Evolutionary conservation across 345 rosid genomes (phyloP).

Genomic region (Eutrema japonicum): DNA sequence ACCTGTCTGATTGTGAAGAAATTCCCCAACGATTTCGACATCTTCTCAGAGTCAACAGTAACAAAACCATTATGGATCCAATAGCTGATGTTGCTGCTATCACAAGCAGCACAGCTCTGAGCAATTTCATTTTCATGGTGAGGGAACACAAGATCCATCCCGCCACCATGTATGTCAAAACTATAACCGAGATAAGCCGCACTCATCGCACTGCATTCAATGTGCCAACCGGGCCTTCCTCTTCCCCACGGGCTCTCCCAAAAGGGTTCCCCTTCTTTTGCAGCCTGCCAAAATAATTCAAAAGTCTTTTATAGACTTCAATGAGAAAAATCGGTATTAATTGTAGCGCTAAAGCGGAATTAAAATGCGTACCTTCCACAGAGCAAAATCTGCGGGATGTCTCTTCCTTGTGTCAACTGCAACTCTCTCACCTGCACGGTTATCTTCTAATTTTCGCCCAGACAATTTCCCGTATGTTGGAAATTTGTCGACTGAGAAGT

Average conservation of each 20-base stretch:
- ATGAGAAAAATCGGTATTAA: not conserved
- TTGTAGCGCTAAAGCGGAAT: not conserved
- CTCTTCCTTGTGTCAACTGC: conserved; percentile 86
- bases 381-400: conserved; percentile 94
- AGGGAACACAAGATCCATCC: conserved; percentile 98
- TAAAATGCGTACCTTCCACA: conserved; percentile 71
- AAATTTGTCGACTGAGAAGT: conserved; percentile 76
- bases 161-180: conserved; percentile 97
- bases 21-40: conserved; percentile 97
- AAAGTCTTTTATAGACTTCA: not conserved
- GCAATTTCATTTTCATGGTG: conserved; percentile 99
- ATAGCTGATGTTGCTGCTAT: conserved; percentile 70
- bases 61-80: conserved; percentile 99
- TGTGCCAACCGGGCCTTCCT: conserved; percentile 99
- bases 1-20: conserved; percentile 97
- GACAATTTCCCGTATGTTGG: conserved; percentile 82
- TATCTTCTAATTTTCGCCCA: conserved; percentile 86
- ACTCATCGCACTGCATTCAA: conserved; percentile 97
- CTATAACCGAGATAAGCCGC: conserved; percentile 83
- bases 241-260: conserved; percentile 99
- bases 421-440: conserved; percentile 95
- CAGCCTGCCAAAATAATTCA: conserved; percentile 54
- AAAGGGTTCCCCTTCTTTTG: conserved; percentile 86
- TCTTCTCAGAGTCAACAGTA: conserved; percentile 91
- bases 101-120: conserved; percentile 95